Percentiles rank a stretch among this genome's conserved stretches.
Conservation (phyloP, 2,329 filamentous ascomycete genomes). For the Hypoxylon sp. region DNA sequence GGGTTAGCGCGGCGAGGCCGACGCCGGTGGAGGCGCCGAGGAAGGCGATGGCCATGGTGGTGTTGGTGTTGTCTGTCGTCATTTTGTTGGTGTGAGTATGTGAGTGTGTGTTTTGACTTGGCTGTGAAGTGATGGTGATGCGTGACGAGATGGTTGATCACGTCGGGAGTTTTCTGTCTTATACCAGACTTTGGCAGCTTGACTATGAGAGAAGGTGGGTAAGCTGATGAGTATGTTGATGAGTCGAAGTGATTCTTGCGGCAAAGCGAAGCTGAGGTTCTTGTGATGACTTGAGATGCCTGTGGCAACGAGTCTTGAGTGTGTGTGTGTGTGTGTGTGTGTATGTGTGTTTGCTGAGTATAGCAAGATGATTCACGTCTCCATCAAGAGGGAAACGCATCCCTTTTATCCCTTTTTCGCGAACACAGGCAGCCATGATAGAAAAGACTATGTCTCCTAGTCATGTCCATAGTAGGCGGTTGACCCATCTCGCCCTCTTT, state of each 20-base stretch:
- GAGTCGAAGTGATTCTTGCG: no score
- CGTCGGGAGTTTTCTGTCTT: neutral
- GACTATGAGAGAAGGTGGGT: neutral
- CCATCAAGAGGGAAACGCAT: neutral
- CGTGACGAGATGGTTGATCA: no score
- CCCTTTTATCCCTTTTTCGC: conserved; percentile 9
- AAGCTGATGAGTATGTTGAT: neutral
- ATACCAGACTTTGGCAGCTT: neutral
- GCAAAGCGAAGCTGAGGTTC: no score
- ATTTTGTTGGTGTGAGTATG: neutral
- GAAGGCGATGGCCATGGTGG: conserved; percentile 60
- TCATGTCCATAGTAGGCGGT: no score
- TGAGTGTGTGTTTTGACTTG: neutral
- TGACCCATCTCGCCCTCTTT: neutral
- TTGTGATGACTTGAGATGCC: neutral
- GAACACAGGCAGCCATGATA: neutral
- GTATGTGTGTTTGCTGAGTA: neutral
- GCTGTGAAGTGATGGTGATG: neutral
- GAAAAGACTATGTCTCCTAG: no score
- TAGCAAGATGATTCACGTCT: neutral
- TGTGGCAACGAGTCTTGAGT: neutral
- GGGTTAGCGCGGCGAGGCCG: conserved; percentile 56
- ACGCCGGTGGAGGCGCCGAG: conserved; percentile 62
- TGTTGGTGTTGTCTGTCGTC: conserved; percentile 41
- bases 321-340: neutral